Evolutionary conservation across 768 basidiomycete species (phyloP), one percentile per base, ranked within the genome.

Genomic region (Boletus tylopilopsis): DNA sequence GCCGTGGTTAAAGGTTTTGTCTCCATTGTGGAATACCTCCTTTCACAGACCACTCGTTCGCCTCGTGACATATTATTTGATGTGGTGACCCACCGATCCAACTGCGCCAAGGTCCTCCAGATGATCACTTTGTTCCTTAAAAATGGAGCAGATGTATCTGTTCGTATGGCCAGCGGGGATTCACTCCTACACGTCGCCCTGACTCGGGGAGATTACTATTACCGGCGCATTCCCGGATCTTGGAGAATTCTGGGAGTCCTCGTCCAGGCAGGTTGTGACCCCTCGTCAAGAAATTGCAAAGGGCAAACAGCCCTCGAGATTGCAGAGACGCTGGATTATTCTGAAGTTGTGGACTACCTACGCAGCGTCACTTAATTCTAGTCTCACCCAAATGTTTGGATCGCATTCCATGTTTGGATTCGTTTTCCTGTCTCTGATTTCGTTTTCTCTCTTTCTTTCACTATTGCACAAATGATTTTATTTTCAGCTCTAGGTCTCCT

Each of bases 191-290:
- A 54, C 16, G 3, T 10, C 8, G 29, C 40, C 22, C 32, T 54
- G 22, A n/a, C n/a, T n/a, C n/a, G n/a, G n/a, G n/a, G n/a, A n/a
- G n/a, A n/a, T n/a, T n/a, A n/a, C n/a, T n/a, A n/a, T n/a, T n/a
- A n/a, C n/a, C n/a, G n/a, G n/a, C 23, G 38, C 9, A 5, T 18
- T 13, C 11, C 12, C 11, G 1, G 11, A 11, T 10, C 13, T 10
- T 13, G 29, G 29, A 15, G 12, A 0, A 23, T 29, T 10, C 5
- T 47, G 24, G 13, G 23, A 24, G 1, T 47, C 6, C 43, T 54
- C 12, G 39, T 54, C 7, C 7, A 15, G 25, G 21, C 35, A 1
- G 52, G 53, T 18, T 47, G 53, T 15, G 21, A 54, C 38, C 52
- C 44, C 13, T 47, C 39, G 4, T 24, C 19, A 6, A 27, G 51